Conservation (phyloP, 768 basidiomycete species). For the Serendipita sp. region DNA sequence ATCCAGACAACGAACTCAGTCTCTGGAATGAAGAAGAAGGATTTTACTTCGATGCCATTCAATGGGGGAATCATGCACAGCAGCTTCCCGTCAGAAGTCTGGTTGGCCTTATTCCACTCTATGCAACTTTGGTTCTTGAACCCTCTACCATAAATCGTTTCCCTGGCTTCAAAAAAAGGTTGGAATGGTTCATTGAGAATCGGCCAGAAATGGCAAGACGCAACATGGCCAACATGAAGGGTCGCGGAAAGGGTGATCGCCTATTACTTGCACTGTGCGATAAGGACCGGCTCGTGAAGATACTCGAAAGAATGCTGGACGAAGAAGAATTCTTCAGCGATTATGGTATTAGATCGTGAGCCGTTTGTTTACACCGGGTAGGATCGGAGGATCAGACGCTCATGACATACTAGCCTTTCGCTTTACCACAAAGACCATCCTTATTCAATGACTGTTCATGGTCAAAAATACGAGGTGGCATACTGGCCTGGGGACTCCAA, state of each 20-base stretch:
- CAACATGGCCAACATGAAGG: constrained; percentile 94
- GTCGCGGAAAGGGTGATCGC: constrained; percentile 71
- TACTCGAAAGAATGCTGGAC: constrained; percentile 92
- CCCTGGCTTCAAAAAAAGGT: constrained; percentile 94
- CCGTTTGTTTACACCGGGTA: constrained; percentile 10
- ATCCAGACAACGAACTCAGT: constrained; percentile 59
- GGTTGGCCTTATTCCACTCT: constrained; percentile 94
- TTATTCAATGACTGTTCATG: constrained; percentile 89
- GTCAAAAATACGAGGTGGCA: constrained; percentile 75
- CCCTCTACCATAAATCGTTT: constrained; percentile 77
- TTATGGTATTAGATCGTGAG: constrained; percentile 88
- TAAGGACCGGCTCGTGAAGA: constrained; percentile 76
- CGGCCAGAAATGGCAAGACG: constrained; percentile 71
- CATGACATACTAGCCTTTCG: constrained; percentile 42
- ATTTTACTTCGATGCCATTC: constrained; percentile 96
- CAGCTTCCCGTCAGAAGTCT: constrained; percentile 88
- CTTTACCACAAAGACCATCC: constrained; percentile 81
- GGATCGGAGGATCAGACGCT: background rate
- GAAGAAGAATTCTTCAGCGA: constrained; percentile 94
- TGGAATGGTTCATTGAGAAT: constrained; percentile 98
- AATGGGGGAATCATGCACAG: constrained; percentile 69
- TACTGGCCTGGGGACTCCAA: constrained; percentile 98
- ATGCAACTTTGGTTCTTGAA: constrained; percentile 87
- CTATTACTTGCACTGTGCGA: constrained; percentile 76
- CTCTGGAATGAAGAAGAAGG: constrained; percentile 96